Evolutionary conservation across 208 protist genomes (phyloP), one percentile per base, ranked within the genome.

Genomic region (Trypanosoma rangeli): DNA sequence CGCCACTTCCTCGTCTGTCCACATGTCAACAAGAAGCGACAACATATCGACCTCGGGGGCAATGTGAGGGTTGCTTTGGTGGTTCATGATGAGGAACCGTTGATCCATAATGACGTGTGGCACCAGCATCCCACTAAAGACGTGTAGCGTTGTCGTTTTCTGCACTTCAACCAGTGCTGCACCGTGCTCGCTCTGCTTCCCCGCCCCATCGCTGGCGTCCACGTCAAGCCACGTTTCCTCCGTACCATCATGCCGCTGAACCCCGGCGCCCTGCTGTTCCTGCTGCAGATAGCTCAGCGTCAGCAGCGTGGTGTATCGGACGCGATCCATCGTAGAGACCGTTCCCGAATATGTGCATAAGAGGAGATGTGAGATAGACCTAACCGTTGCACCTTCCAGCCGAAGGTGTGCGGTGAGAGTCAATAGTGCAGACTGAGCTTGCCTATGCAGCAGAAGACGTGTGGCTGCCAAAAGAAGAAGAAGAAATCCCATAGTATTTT

Each of bases 1-100:
- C 0, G 44, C 60, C 2, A 94, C 69, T 57, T 94, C 88, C 28
- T 90, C 77, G 20, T 93, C 87, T 16, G 87, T 93, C 76, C 84
- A 86, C 13, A 78, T 76, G 64, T 94, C 92, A 10, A 87, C 77
- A 39, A 94, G 58, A 49, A 86, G 81, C 29, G 87, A 79, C 1
- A 96, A 74, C 86, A 96, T 91, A 65, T 94, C 85, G 22, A 85
- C 79, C 70, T 96, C 88, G 0, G 84, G 82, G 0, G 85, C 90
- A n/a, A 84, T 56, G 57, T 85, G 48, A 5, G 77, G 64, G 13
- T 73, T 74, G 35, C 79, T 70, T 44, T 76, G 74, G 73, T 92
- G 84, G 18, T 82, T 73, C 44, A 68, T 75, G 13, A 94, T 82
- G 64, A 90, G 77, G 64, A 85, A 95, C 48, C 90, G 90, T 12